These are phyloP conservation scores for Termitomyces sp. DNA, from an alignment of 768 basidiomycete genomes.

Conservation along the genomic window DNA sequence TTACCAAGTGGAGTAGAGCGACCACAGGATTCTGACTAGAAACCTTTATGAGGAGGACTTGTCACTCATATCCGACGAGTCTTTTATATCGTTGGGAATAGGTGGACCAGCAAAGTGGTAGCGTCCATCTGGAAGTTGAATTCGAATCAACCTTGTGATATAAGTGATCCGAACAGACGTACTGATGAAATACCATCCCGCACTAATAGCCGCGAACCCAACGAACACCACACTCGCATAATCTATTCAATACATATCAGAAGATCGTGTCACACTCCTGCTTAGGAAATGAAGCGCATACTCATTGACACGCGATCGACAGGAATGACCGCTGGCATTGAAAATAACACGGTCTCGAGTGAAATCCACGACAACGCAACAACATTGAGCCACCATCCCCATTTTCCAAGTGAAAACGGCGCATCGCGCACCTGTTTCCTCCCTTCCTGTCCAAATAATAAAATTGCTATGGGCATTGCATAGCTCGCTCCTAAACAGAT, in stretches of 20 bases:
- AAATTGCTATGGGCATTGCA: constrained; percentile 54
- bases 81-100: constrained; percentile 13
- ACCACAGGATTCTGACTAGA: too few relatives aligned
- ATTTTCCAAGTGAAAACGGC: constrained; percentile 41
- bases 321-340: constrained; percentile 61
- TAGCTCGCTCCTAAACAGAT: constrained; percentile 62
- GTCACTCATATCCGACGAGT: not conserved
- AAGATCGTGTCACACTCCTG: not conserved
- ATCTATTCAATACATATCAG: constrained; percentile 29
- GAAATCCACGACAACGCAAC: constrained; percentile 52
- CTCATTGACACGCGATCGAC: constrained; percentile 27
- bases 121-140: constrained; percentile 29
- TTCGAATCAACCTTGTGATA: not conserved
- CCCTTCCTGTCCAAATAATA: constrained; percentile 29
- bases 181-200: constrained; percentile 57
- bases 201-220: constrained; percentile 53
- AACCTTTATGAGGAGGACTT: not conserved
- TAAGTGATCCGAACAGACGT: constrained; percentile 16
- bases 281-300: not conserved
- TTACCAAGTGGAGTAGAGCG: too few relatives aligned
- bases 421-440: constrained; percentile 41
- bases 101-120: constrained; percentile 40
- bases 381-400: constrained; percentile 40
- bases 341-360: constrained; percentile 60
- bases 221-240: constrained; percentile 65